Percentiles rank a stretch among this genome's conserved stretches.
phyloP scores from a whole-genome alignment of 1,284 basidiomycete species.

The Cryptococcus sp. region DNA sequence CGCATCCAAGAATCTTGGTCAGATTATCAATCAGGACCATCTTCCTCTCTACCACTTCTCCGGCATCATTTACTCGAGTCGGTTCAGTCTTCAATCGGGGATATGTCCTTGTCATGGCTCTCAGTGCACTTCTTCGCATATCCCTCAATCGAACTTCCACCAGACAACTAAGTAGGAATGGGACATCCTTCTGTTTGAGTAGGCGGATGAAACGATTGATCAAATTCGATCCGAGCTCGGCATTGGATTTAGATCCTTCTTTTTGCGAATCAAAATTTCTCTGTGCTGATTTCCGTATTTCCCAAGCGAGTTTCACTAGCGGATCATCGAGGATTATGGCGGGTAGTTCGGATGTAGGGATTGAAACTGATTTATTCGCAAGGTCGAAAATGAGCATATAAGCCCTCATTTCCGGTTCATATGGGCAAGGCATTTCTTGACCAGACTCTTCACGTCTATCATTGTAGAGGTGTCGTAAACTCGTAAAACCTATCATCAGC shows the following conservation, averaged over 20 bases:
- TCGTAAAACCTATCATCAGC: conserved; percentile 66
- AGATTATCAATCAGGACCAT: conserved; percentile 37
- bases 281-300: conserved; percentile 76
- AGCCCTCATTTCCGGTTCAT: conserved; percentile 91
- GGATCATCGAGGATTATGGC: conserved; percentile 64
- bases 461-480: conserved; percentile 88
- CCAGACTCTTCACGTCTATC: conserved; percentile 65
- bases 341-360: conserved; percentile 68
- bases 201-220: conserved; percentile 57
- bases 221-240: conserved; percentile 54
- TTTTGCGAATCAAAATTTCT: conserved; percentile 60
- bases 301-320: conserved; percentile 73
- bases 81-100: conserved; percentile 45
- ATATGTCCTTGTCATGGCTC: conserved; percentile 51
- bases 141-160: conserved; percentile 54
- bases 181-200: conserved; percentile 42
- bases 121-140: conserved; percentile 52
- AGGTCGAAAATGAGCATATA: conserved; percentile 92
- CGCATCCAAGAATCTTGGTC: conserved; percentile 49
- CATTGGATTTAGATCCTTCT: conserved; percentile 51
- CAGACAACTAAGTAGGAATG: conserved; percentile 54
- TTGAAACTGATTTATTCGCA: conserved; percentile 71
- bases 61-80: conserved; percentile 28
- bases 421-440: conserved; percentile 56
- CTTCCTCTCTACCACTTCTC: conserved; percentile 33